Conservation (phyloP, 176 grass and related monocot species). For the Oryza glaberrima region DNA sequence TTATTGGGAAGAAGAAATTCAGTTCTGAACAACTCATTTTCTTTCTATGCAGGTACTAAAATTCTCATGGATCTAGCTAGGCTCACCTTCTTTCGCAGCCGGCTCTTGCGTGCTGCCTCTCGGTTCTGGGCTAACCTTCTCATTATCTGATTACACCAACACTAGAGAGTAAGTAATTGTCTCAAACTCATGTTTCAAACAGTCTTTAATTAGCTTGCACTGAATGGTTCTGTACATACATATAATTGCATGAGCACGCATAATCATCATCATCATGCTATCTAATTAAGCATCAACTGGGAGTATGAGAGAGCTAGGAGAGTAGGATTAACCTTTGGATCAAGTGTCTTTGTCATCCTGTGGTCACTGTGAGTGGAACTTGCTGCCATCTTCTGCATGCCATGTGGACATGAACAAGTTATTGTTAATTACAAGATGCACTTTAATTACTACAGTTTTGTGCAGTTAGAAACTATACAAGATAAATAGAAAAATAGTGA, state of each 20-base stretch:
- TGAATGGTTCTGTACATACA: conserved; percentile 1
- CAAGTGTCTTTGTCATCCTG: conserved; percentile 58
- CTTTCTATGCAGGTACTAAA: neutral
- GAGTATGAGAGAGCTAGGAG: neutral
- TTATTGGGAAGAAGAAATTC: neutral
- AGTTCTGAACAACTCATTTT: neutral
- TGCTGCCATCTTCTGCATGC: conserved; percentile 54
- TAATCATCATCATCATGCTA: neutral
- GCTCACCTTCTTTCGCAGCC: conserved; percentile 82
- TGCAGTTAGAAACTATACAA: neutral
- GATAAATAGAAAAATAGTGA: conserved; percentile 10
- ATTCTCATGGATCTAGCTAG: neutral
- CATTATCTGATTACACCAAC: conserved; percentile 48
- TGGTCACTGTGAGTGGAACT: conserved; percentile 44
- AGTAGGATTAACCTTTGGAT: conserved; percentile 60
- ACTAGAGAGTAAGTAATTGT: neutral
- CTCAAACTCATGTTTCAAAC: neutral
- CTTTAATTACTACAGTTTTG: conserved; percentile 3
- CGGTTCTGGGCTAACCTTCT: conserved; percentile 91
- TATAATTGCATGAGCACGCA: neutral
- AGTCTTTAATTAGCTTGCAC: neutral
- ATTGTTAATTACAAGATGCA: neutral
- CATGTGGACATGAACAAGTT: conserved; percentile 6
- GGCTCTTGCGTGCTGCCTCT: conserved; percentile 90
- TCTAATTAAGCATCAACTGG: neutral